phyloP scores from a whole-genome alignment of 768 basidiomycete genomes.

The Russula brevipes region DNA sequence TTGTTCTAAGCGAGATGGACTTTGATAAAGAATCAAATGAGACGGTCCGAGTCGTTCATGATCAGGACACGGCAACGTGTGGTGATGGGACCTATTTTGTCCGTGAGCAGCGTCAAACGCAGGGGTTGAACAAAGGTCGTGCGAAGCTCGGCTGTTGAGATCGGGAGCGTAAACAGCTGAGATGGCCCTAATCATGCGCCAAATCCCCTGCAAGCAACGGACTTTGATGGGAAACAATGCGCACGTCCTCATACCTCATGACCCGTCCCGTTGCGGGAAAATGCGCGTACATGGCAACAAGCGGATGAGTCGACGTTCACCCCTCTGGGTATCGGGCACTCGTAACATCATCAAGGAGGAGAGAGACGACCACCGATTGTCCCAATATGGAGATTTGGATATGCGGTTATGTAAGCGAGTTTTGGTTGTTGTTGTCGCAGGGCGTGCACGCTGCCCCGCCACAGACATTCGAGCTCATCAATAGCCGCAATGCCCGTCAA shows the following conservation, averaged over 20 bases:
- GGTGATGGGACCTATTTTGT: background rate
- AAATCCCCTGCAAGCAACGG: background rate
- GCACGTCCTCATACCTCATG: background rate
- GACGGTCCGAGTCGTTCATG: background rate
- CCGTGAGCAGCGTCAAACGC: background rate
- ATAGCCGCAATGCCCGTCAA: slow-evolving; percentile 65
- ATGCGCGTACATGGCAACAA: background rate
- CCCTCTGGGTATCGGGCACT: background rate
- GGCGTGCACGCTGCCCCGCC: background rate
- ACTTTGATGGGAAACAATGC: background rate
- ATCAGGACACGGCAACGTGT: background rate
- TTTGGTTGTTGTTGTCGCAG: slow-evolving; percentile 2
- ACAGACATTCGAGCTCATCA: slow-evolving; percentile 8
- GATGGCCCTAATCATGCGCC: background rate
- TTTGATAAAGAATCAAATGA: background rate
- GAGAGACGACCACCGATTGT: background rate
- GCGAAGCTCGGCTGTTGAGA: slow-evolving; percentile 6
- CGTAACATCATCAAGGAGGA: background rate
- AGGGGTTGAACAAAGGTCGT: background rate
- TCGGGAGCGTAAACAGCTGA: background rate
- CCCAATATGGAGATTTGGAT: background rate
- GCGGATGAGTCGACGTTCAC: background rate
- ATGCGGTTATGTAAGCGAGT: slow-evolving; percentile 9
- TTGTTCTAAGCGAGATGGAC: slow-evolving; percentile 13
- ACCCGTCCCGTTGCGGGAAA: background rate